phyloP scores from a whole-genome alignment of 2,329 filamentous ascomycete genomes.

The Xylariomycetidae sp. region DNA sequence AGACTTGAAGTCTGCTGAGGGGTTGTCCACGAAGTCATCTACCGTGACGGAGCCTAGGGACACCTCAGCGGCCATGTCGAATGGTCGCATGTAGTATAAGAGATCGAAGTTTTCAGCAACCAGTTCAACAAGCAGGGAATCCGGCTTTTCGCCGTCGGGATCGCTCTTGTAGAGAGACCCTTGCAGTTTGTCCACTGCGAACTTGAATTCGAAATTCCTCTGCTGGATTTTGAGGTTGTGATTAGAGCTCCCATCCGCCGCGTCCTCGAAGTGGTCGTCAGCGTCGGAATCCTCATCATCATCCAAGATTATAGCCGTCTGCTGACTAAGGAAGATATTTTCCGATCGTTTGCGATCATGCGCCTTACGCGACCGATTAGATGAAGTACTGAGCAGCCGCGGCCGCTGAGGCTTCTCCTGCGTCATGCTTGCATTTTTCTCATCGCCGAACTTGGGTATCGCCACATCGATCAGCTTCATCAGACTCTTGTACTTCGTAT shows the following conservation, averaged over 20 bases:
- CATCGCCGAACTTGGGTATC: slow-evolving; percentile 71
- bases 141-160: slow-evolving; percentile 67
- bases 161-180: slow-evolving; percentile 89
- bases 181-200: slow-evolving; percentile 89
- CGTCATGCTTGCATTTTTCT: slow-evolving; percentile 27
- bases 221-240: slow-evolving; percentile 73
- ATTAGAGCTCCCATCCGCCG: slow-evolving; percentile 50
- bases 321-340: slow-evolving; percentile 65
- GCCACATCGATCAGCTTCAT: slow-evolving; percentile 97
- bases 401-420: slow-evolving; percentile 35
- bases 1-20: slow-evolving; percentile 87
- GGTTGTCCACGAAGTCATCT: slow-evolving; percentile 91
- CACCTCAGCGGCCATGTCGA: slow-evolving; percentile 91
- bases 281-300: slow-evolving; percentile 64
- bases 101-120: slow-evolving; percentile 86
- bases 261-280: slow-evolving; percentile 64
- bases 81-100: slow-evolving; percentile 81
- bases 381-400: slow-evolving; percentile 41
- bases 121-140: slow-evolving; percentile 82
- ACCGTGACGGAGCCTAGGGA: slow-evolving; percentile 81
- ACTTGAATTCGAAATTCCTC: slow-evolving; percentile 92
- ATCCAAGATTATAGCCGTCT: slow-evolving; percentile 75
- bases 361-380: slow-evolving; percentile 39
- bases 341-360: slow-evolving; percentile 59
- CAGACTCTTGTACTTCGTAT: slow-evolving; percentile 92